These are phyloP conservation scores for Sonneratia caseolaris DNA, from an alignment of 345 rosid species.

Conservation along the genomic window DNA sequence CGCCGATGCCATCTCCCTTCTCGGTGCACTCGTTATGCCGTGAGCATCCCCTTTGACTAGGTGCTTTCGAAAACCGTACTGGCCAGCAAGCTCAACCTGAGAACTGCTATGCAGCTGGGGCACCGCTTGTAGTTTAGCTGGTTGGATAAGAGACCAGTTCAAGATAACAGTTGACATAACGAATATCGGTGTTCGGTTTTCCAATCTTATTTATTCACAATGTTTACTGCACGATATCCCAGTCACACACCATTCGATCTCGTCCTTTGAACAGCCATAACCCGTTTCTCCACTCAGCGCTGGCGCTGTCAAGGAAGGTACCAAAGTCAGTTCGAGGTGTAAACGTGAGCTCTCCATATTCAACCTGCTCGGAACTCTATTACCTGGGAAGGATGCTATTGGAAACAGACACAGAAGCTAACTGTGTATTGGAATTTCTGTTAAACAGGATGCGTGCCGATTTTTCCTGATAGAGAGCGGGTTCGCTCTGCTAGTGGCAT, in stretches of 20 bases:
- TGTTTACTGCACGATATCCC: neutral
- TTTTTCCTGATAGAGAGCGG: conserved; percentile 60
- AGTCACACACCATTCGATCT: neutral
- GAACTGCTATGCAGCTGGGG: no score
- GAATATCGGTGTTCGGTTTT: neutral
- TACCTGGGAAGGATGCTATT: neutral
- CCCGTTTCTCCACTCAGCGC: conserved; percentile 43
- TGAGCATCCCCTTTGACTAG: conserved; percentile 8
- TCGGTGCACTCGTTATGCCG: conserved; percentile 49
- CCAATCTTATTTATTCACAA: neutral
- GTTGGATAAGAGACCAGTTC: no score
- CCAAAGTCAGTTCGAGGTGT: conserved; percentile 39
- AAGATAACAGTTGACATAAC: no score
- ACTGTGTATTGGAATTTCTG: neutral
- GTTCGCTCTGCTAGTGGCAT: conserved; percentile 45
- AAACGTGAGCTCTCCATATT: conserved; percentile 25
- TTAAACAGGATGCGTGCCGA: conserved; percentile 40
- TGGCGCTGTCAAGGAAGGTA: conserved; percentile 36
- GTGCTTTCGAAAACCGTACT: neutral
- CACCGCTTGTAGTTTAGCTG: no score
- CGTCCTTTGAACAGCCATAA: conserved; percentile 26
- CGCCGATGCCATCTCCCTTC: conserved; percentile 33
- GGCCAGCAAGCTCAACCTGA: neutral
- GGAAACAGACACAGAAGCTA: neutral
- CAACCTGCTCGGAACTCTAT: neutral